Conservation (phyloP, 805 yeast genomes). For the Grigorovia humatica region DNA sequence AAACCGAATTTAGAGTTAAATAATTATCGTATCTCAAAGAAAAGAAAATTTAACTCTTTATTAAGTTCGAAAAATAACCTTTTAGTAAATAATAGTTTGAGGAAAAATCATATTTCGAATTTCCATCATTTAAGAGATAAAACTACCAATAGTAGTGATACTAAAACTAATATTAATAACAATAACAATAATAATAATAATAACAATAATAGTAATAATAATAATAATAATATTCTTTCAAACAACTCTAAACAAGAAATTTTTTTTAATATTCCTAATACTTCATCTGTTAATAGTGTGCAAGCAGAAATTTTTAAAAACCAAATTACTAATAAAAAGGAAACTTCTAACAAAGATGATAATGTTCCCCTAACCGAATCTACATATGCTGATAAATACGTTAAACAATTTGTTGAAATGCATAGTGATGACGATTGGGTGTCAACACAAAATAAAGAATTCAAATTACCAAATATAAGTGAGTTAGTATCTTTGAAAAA, state of each 20-base stretch:
- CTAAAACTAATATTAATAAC: background rate
- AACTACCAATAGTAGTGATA: background rate
- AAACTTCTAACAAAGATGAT: background rate
- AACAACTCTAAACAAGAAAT: background rate
- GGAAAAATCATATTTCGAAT: background rate
- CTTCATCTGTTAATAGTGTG: background rate
- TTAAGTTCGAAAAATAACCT: background rate
- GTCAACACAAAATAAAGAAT: constrained; percentile 8
- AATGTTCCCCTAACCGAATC: background rate
- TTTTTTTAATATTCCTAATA: background rate
- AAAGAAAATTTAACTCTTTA: background rate
- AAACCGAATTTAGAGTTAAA: constrained; percentile 32
- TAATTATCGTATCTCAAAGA: constrained; percentile 7
- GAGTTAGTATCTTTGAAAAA: background rate
- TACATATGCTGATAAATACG: constrained; percentile 31
- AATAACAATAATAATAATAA: background rate
- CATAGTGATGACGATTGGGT: constrained; percentile 38
- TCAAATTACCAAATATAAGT: background rate
- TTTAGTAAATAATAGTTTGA: constrained; percentile 7
- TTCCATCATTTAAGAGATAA: too few relatives aligned
- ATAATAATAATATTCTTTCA: constrained; percentile 1
- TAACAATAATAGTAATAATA: background rate
- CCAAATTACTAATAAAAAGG: background rate
- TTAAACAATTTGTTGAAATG: constrained; percentile 39
- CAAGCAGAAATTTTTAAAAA: background rate